Conservation (phyloP, 495 filamentous ascomycete genomes). For the Penicillium paxilli region DNA sequence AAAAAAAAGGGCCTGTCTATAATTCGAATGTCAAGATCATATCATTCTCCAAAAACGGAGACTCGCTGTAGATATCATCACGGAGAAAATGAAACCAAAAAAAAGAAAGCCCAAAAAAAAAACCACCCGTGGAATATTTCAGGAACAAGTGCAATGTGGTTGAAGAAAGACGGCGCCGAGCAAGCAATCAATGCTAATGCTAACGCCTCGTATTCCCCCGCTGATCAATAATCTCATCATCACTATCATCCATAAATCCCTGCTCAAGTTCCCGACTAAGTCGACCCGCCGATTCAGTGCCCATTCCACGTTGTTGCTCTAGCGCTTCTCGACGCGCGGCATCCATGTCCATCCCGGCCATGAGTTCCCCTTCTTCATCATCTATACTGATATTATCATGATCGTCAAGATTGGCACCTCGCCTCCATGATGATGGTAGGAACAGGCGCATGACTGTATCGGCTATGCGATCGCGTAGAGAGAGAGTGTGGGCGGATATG, state of each 20-base stretch:
- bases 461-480: conserved; percentile 62
- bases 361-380: conserved; percentile 65
- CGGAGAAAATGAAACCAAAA: not conserved
- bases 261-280: conserved; percentile 81
- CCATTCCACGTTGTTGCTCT: conserved; percentile 43
- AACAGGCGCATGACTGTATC: conserved; percentile 54
- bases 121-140: too few relatives aligned
- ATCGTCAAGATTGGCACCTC: conserved; percentile 40
- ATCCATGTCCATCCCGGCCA: conserved; percentile 60
- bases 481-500: conserved; percentile 60
- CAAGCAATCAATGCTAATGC: not conserved
- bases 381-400: conserved; percentile 65
- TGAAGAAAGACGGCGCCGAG: too few relatives aligned
- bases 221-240: too few relatives aligned
- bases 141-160: too few relatives aligned
- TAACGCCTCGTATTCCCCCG: too few relatives aligned
- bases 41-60: not conserved
- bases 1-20: not conserved
- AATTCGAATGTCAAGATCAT: not conserved
- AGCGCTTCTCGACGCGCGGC: conserved; percentile 49
- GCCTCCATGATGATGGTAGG: conserved; percentile 56
- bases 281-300: conserved; percentile 50
- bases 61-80: not conserved
- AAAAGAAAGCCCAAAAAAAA: not conserved
- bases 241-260: conserved; percentile 82